A percentile compares a stretch with the other conserved stretches of the same genome.
phyloP scores from a whole-genome alignment of 305 asterid genomes.

The Fraxinus xanthoxyloides region DNA sequence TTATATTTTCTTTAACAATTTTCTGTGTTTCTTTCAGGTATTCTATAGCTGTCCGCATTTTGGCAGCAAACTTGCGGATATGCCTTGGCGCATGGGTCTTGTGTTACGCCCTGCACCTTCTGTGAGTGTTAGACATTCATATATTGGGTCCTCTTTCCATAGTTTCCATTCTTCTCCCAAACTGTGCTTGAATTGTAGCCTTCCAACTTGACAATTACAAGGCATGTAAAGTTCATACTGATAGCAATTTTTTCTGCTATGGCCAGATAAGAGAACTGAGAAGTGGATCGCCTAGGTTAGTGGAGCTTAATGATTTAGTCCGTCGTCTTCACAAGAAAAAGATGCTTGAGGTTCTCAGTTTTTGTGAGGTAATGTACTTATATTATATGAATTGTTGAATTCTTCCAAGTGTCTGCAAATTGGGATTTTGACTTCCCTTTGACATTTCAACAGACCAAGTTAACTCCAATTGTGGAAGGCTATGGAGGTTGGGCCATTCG shows the following conservation, averaged over 20 bases:
- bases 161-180: conserved; percentile 12
- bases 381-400: conserved; percentile 6
- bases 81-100: conserved; percentile 98
- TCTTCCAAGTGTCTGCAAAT: background rate
- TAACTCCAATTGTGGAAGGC: conserved; percentile 98
- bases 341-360: conserved; percentile 87
- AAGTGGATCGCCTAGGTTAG: conserved; percentile 94
- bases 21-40: conserved; percentile 48
- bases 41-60: conserved; percentile 98
- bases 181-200: conserved; percentile 22
- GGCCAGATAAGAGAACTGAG: conserved; percentile 90
- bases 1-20: conserved; percentile 11
- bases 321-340: conserved; percentile 72
- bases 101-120: conserved; percentile 98
- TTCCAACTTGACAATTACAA: conserved; percentile 5
- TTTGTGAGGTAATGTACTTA: conserved; percentile 67
- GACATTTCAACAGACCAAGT: conserved; percentile 70
- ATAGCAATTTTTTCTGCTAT: conserved; percentile 26
- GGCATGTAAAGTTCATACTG: conserved; percentile 5
- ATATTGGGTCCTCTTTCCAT: background rate
- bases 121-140: conserved; percentile 46
- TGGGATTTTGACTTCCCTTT: conserved; percentile 31
- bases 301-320: conserved; percentile 83
- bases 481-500: conserved; percentile 98
- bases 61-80: conserved; percentile 98